A percentile compares a stretch with the other conserved stretches of the same genome.
Evolutionary conservation across 192 early-diverging fungal species (phyloP).

Genomic region (Funneliformis geosporum): DNA sequence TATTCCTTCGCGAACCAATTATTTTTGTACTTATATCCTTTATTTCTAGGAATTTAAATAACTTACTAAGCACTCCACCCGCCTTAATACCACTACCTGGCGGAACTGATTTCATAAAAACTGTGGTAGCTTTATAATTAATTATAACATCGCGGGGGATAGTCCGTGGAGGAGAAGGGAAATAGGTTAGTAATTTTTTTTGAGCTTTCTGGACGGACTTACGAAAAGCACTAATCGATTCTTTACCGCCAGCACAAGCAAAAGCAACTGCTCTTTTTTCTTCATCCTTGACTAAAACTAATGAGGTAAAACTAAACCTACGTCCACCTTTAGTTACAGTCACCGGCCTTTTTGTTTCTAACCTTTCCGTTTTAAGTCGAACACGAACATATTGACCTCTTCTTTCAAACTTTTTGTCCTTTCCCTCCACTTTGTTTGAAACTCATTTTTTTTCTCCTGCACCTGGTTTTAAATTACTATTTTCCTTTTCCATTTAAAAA

Average conservation of each 20-base stretch:
- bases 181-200: conserved; percentile 24
- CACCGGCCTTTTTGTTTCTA: conserved; percentile 1
- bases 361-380: not conserved
- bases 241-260: not conserved
- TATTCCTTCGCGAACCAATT: conserved; percentile 23
- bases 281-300: conserved; percentile 20
- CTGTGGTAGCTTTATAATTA: conserved; percentile 9
- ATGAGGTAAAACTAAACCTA: conserved; percentile 18
- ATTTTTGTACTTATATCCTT: conserved; percentile 26
- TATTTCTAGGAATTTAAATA: conserved; percentile 20
- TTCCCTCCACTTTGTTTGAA: too few species aligned
- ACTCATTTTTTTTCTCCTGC: too few species aligned
- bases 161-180: not conserved
- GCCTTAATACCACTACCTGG: conserved; percentile 9
- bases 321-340: conserved; percentile 20
- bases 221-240: not conserved
- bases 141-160: conserved; percentile 3
- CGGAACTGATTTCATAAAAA: not conserved
- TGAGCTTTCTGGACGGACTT: not conserved
- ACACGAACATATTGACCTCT: not conserved
- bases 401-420: not conserved
- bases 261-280: conserved; percentile 12
- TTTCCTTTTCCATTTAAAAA: conserved; percentile 16
- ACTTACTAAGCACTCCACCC: not conserved
- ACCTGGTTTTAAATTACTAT: not conserved